Conservation (phyloP, 441 rosid genomes). For the Bruguiera hainesii region DNA sequence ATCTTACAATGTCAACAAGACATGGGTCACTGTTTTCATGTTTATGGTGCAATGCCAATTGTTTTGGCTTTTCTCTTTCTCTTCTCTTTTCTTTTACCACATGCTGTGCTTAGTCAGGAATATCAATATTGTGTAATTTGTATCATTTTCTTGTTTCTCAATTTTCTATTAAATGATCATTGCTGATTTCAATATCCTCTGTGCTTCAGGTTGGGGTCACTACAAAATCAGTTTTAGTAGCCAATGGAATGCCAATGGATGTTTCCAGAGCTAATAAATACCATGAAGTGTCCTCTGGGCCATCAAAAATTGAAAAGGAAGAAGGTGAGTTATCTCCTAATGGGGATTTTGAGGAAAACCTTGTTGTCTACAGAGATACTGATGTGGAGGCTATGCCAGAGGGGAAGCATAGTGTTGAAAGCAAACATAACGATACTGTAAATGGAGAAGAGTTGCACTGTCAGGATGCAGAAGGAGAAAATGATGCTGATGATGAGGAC, state of each 20-base stretch:
- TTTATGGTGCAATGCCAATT: neutral
- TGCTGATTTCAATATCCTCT: neutral
- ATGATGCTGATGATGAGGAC: slow-evolving; percentile 86
- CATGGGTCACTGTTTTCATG: slow-evolving; percentile 4
- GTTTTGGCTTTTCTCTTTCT: neutral
- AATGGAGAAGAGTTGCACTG: slow-evolving; percentile 39
- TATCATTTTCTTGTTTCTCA: neutral
- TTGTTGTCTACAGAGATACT: slow-evolving; percentile 55
- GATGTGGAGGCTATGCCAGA: slow-evolving; percentile 40
- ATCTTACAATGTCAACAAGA: slow-evolving; percentile 4
- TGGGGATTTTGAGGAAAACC: slow-evolving; percentile 77
- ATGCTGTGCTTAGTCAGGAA: slow-evolving; percentile 1
- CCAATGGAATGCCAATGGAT: slow-evolving; percentile 46
- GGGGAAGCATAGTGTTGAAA: slow-evolving; percentile 43
- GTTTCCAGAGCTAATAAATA: slow-evolving; percentile 37
- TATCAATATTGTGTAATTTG: too few species aligned
- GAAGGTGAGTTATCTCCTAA: slow-evolving; percentile 98
- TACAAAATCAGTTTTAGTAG: slow-evolving; percentile 37
- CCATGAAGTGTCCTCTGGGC: slow-evolving; percentile 50
- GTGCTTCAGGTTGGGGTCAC: slow-evolving; percentile 44
- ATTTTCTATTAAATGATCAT: neutral
- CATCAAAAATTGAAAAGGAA: slow-evolving; percentile 80
- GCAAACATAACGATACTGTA: slow-evolving; percentile 36
- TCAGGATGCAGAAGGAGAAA: slow-evolving; percentile 56
- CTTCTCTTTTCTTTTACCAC: neutral